Evolutionary conservation across 2,329 filamentous ascomycete genomes (phyloP).

Genomic region (Curvularia sp.): DNA sequence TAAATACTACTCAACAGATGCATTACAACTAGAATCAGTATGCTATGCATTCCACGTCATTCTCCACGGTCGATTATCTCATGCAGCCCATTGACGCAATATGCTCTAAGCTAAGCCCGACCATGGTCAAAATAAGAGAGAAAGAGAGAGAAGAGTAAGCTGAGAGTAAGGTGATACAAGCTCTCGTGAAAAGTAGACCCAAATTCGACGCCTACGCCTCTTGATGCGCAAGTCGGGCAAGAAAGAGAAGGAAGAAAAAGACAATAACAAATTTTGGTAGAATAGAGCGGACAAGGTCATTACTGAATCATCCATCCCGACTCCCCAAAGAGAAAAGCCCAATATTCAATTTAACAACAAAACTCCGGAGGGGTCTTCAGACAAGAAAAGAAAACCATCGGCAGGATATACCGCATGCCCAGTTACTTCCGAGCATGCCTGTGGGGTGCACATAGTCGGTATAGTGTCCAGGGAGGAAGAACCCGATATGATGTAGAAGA

Average conservation of each 20-base stretch:
- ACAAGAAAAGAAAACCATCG: not conserved
- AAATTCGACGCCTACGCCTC: not conserved
- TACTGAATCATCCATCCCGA: not conserved
- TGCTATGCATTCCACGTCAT: not conserved
- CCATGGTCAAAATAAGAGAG: not conserved
- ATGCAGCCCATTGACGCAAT: not conserved
- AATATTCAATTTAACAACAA: not conserved
- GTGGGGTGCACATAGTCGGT: slow-evolving; percentile 12
- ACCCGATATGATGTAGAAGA: slow-evolving; percentile 15
- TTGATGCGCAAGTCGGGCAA: not conserved
- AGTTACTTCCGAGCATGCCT: not conserved
- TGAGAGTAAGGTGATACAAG: not conserved
- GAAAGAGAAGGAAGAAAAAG: not conserved
- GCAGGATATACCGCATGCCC: not conserved
- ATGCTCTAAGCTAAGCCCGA: not conserved
- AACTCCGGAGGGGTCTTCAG: not conserved
- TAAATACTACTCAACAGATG: not conserved
- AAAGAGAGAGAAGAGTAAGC: not conserved
- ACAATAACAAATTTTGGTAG: not conserved
- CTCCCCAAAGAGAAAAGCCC: not conserved
- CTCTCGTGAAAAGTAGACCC: not conserved
- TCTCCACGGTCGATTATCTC: not conserved
- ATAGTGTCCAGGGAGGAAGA: slow-evolving; percentile 13
- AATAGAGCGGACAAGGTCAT: not conserved
- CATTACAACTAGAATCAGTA: not conserved